phyloP scores from a whole-genome alignment of 345 rosid species.

The Boechera divaricarpa region DNA sequence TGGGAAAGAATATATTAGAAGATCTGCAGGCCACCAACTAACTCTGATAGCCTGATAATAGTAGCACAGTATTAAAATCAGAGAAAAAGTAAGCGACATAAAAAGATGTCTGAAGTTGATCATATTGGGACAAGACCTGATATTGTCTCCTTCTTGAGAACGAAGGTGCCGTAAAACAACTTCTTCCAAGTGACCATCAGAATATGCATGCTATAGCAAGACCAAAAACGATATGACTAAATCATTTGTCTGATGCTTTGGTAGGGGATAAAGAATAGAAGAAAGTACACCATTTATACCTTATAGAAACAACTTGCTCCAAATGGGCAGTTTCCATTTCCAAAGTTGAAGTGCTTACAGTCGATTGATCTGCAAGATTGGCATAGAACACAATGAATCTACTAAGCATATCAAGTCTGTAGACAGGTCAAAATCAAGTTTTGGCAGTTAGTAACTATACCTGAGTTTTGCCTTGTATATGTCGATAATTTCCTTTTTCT shows the following conservation, averaged over 20 bases:
- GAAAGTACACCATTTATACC: constrained; percentile 46
- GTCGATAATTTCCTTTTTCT: constrained; percentile 78
- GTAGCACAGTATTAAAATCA: constrained; percentile 15
- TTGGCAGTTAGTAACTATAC: constrained; percentile 42
- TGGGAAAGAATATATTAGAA: neutral
- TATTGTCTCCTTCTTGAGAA: constrained; percentile 71
- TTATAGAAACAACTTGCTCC: constrained; percentile 92
- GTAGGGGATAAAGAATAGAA: neutral
- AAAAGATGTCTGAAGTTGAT: constrained; percentile 6
- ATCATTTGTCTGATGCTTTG: constrained; percentile 7
- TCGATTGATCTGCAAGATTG: constrained; percentile 56
- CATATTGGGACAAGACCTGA: constrained; percentile 36
- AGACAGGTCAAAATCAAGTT: neutral
- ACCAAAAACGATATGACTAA: neutral
- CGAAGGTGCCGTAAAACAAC: constrained; percentile 72
- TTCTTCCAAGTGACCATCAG: constrained; percentile 81
- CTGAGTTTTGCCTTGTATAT: constrained; percentile 87
- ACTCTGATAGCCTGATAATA: constrained; percentile 72
- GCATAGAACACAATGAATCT: neutral
- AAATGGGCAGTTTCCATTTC: constrained; percentile 87
- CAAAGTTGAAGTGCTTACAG: constrained; percentile 86
- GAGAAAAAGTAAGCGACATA: neutral
- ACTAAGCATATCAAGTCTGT: neutral
- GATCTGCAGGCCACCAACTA: constrained; percentile 60
- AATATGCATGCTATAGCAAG: constrained; percentile 69